Percentiles rank a stretch among this genome's conserved stretches.
These are phyloP conservation scores for Trichoderma orchidacearum DNA, from an alignment of 495 filamentous ascomycete genomes.

Conservation along the genomic window DNA sequence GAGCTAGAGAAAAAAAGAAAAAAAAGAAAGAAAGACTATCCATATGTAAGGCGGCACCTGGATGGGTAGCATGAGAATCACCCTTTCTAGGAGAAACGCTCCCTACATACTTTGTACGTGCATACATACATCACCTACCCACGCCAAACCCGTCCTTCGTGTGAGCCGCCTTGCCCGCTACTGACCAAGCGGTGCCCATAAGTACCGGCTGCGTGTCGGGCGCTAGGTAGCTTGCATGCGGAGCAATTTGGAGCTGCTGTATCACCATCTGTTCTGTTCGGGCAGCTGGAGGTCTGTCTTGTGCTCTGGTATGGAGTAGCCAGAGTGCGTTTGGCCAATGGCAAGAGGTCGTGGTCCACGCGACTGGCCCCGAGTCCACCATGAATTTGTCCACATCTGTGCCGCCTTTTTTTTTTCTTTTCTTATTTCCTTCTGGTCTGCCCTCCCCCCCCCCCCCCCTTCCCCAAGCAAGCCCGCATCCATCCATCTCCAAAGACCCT, in stretches of 20 bases:
- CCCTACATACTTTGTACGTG: no score
- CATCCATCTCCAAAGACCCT: neutral
- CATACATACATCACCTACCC: no score
- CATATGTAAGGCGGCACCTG: no score
- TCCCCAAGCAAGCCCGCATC: neutral
- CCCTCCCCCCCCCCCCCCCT: neutral
- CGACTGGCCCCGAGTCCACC: neutral
- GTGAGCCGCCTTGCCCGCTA: no score
- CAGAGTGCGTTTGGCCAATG: neutral
- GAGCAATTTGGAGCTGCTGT: slow-evolving; percentile 1
- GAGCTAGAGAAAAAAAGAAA: no score
- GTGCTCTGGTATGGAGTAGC: no score
- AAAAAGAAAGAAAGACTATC: no score
- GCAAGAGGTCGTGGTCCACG: neutral
- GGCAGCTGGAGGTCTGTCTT: neutral
- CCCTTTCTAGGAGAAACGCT: no score
- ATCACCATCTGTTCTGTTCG: neutral
- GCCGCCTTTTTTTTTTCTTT: neutral
- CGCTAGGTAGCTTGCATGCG: neutral
- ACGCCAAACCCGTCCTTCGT: no score
- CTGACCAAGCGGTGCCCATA: no score
- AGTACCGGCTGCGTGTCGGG: neutral
- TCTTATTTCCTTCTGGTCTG: neutral
- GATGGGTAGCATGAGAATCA: no score
- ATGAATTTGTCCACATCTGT: neutral